Evolutionary conservation across 2,329 filamentous ascomycete genomes (phyloP).

Genomic region (Fusarium xylarioides): DNA sequence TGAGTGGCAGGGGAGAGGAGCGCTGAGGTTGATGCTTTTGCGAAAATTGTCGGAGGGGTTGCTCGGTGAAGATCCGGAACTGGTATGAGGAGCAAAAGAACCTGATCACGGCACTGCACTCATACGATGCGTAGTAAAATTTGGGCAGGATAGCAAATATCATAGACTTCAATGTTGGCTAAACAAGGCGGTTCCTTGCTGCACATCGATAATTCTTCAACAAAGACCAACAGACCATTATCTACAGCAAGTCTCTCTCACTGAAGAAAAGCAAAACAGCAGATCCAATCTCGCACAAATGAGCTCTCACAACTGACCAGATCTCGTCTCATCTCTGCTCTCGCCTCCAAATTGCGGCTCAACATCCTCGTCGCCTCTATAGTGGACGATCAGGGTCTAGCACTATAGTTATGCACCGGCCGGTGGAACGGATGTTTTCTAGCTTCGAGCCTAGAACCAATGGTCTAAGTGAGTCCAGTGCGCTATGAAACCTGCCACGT

Average conservation of each 20-base stretch:
- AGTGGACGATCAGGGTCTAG: background rate
- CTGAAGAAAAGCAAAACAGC: background rate
- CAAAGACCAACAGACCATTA: background rate
- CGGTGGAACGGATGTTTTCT: background rate
- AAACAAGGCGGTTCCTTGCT: background rate
- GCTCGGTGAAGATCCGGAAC: background rate
- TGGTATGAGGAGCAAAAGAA: background rate
- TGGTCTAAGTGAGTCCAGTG: background rate
- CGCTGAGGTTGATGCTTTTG: background rate
- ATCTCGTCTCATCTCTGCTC: background rate
- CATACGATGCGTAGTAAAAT: background rate
- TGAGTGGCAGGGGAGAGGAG: background rate
- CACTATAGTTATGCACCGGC: background rate
- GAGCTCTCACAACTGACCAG: background rate
- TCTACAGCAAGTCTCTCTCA: background rate
- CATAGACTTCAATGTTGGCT: background rate
- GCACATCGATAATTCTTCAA: background rate
- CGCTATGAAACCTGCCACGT: background rate
- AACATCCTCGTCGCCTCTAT: background rate
- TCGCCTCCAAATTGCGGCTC: background rate
- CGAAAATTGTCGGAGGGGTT: background rate
- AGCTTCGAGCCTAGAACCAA: background rate
- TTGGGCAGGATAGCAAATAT: background rate
- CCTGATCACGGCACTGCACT: accelerated
- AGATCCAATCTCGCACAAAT: background rate